Base-by-base conservation (phyloP, 2,329 filamentous ascomycete genomes). In the Pyricularia sp. region DNA sequence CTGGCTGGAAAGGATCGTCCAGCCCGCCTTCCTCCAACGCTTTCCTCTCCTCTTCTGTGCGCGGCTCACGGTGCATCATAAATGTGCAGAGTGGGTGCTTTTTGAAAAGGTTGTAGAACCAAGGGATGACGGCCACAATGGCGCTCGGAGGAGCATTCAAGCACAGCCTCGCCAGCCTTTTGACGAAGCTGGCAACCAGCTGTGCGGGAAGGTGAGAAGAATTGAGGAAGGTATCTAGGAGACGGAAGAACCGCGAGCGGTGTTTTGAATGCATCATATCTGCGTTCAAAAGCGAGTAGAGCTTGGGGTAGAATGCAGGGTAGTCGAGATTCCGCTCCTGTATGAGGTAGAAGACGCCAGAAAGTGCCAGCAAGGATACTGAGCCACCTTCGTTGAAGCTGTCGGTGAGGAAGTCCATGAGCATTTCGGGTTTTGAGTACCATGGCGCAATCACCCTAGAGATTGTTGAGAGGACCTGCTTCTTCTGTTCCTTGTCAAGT, bases 391-490 rank as follows among this genome's bases (percentile, higher is more conserved):
- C 82, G 74, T 97, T 86, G 81, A 97, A 98, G 33, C 90, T 96
- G 79, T 95, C 92, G n/a, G 93, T 97, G 69, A 99, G 81, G 78
- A 98, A 99, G 81, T 99, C 95, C 84, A 97, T 93, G 42, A 99
- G 85, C 59, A 97, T 84, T 76, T 98, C 94, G 1, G 93, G 91
- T 71, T 93, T 92, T 65, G 84, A 86, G 79, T 98, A 97, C 92
- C 93, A 97, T 0, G 94, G 94, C 28, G 92, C 91, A 73, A 97
- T 92, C 42, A 88, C 88, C 61, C 87, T 86, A 1, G 92, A 89
- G 80, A 96, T 90, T 71, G 91, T 85, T 70, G 87, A 85, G 65
- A 99, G 84, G 2, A 97, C 84, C 66, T 83, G 82, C 77, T 98
- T 98, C 67, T 92, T 89, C 76, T 97, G 91, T 20, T 90, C 86